A percentile compares a stretch with the other conserved stretches of the same genome.
These are phyloP conservation scores for Ophiostoma quercus DNA, from an alignment of 2,329 filamentous ascomycete genomes.

Conservation along the genomic window DNA sequence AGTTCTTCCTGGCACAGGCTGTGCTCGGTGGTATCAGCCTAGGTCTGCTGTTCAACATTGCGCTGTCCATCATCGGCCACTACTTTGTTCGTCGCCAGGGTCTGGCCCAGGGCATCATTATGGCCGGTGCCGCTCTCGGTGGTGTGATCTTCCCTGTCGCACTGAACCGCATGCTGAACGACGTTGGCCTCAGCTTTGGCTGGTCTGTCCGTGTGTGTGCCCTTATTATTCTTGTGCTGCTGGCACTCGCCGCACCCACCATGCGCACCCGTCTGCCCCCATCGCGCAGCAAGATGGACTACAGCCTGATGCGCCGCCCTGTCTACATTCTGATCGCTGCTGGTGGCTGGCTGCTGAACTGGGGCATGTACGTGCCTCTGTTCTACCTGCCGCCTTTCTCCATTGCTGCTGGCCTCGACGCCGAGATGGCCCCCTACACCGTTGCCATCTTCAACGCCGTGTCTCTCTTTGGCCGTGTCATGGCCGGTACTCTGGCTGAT, in stretches of 20 bases:
- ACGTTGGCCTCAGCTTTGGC: constrained; percentile 39
- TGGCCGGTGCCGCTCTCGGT: constrained; percentile 43
- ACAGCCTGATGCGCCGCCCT: constrained; percentile 28
- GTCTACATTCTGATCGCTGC: constrained; percentile 32
- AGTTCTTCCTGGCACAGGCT: constrained; percentile 39
- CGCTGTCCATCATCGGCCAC: constrained; percentile 33
- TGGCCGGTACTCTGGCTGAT: constrained; percentile 35
- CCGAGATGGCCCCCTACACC: constrained; percentile 34
- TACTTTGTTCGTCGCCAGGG: constrained; percentile 30
- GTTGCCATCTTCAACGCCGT: constrained; percentile 39
- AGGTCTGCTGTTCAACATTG: constrained; percentile 35
- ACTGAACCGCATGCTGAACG: constrained; percentile 41
- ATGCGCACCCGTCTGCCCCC: constrained; percentile 28
- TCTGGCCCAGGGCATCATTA: constrained; percentile 33
- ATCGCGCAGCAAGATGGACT: constrained; percentile 32
- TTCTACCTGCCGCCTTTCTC: constrained; percentile 23
- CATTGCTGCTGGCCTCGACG: constrained; percentile 29
- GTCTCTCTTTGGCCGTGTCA: constrained; percentile 25
- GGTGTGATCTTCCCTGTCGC: constrained; percentile 45
- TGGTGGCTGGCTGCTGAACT: constrained; percentile 29
- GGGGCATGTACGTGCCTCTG: constrained; percentile 32
- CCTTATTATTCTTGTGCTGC: constrained; percentile 40
- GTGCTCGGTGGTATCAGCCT: constrained; percentile 37
- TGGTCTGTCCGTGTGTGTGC: constrained; percentile 39
- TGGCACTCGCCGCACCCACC: constrained; percentile 39